A percentile compares a stretch with the other conserved stretches of the same genome.
Conservation (phyloP, 2,329 filamentous ascomycete species). For the Arthrobotrys megalospora region DNA sequence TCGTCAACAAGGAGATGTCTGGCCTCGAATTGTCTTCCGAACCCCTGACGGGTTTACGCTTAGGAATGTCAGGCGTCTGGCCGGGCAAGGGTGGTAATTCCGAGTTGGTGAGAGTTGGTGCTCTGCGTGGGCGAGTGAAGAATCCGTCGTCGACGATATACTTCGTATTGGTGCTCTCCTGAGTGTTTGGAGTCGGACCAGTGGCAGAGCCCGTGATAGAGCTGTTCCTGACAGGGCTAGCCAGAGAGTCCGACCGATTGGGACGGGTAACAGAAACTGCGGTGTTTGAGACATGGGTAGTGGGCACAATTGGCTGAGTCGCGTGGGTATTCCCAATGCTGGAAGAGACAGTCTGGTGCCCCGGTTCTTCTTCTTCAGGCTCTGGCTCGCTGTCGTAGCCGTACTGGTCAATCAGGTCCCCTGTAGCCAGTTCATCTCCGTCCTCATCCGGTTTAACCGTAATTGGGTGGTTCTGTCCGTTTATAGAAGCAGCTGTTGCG, state of each 20-base stretch:
- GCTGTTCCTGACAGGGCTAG: conserved; percentile 47
- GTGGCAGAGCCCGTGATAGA: conserved; percentile 6
- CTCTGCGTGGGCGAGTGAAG: conserved; percentile 38
- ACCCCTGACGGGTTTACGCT: conserved; percentile 54
- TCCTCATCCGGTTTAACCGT: conserved; percentile 60
- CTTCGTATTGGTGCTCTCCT: conserved; percentile 57
- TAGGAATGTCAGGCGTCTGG: conserved; percentile 55
- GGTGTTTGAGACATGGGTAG: conserved; percentile 33
- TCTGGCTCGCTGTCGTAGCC: conserved; percentile 51
- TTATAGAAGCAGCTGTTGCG: conserved; percentile 45
- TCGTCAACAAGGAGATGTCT: conserved; percentile 28
- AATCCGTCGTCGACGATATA: conserved; percentile 51
- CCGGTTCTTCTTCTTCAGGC: conserved; percentile 3
- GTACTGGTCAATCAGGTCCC: conserved; percentile 56
- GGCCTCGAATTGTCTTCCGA: conserved; percentile 39
- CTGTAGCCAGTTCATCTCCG: conserved; percentile 53
- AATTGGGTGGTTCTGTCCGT: conserved; percentile 41
- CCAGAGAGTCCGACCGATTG: conserved; percentile 48
- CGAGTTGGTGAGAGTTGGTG: conserved; percentile 45
- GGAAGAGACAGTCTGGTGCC: conserved; percentile 2
- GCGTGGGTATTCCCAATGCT: conserved; percentile 41
- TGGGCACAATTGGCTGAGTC: conserved; percentile 30
- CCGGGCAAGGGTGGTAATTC: conserved; percentile 57
- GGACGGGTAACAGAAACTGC: conserved; percentile 53
- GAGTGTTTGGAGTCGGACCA: conserved; percentile 35